Evolutionary conservation across 139 green algal genomes (phyloP).

Genomic region (Tetraselmis chui): DNA sequence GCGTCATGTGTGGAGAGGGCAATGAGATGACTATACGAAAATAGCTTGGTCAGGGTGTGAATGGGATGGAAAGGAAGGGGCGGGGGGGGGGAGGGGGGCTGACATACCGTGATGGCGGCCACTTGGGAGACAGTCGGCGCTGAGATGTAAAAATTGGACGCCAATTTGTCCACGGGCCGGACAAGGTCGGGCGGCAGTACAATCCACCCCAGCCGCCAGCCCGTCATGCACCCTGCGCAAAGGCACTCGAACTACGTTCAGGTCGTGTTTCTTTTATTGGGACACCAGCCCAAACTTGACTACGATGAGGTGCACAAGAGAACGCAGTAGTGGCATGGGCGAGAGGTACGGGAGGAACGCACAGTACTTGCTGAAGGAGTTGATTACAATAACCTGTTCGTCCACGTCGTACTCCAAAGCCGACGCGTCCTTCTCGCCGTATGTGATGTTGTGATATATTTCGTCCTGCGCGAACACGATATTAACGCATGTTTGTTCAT

Average conservation of each 20-base stretch:
- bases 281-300: too few species aligned
- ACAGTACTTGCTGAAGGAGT: conserved; percentile 27
- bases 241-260: too few species aligned
- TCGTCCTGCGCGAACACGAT: conserved; percentile 4
- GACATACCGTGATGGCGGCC: conserved; percentile 3
- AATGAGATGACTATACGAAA: too few species aligned
- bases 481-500: not conserved
- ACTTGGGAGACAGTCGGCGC: conserved; percentile 18
- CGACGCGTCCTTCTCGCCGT: conserved; percentile 6
- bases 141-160: conserved; percentile 17
- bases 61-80: too few species aligned
- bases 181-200: conserved; percentile 9
- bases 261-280: too few species aligned
- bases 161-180: conserved; percentile 2
- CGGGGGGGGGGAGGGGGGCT: too few species aligned
- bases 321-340: too few species aligned
- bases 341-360: too few species aligned
- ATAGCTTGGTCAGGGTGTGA: too few species aligned
- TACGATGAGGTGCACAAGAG: too few species aligned
- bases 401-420: conserved; percentile 10
- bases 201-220: conserved; percentile 21
- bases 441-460: conserved; percentile 22
- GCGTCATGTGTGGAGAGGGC: too few species aligned
- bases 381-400: conserved; percentile 16
- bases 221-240: conserved; percentile 21